Percentiles rank a stretch among this genome's conserved stretches.
These are phyloP conservation scores for Ophiocordyceps sinensis DNA, from an alignment of 2,329 filamentous ascomycete species.

Conservation along the genomic window DNA sequence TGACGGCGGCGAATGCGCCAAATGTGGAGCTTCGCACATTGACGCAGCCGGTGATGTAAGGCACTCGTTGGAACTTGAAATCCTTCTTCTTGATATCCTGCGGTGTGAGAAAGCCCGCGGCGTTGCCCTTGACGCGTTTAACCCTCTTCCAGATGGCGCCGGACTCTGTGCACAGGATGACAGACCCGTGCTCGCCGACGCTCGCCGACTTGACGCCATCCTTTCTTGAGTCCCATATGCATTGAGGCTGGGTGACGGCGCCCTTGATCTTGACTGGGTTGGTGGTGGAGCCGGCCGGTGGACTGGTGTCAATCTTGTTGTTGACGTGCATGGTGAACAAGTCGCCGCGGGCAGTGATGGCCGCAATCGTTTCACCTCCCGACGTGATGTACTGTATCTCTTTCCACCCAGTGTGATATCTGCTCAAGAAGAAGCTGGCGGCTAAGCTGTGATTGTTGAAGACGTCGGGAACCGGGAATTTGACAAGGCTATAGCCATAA, in stretches of 20 bases:
- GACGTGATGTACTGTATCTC: constrained; percentile 63
- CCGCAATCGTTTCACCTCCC: constrained; percentile 84
- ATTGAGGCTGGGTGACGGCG: constrained; percentile 61
- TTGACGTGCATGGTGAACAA: constrained; percentile 75
- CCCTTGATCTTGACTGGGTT: constrained; percentile 84
- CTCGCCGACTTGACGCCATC: constrained; percentile 75
- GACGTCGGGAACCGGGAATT: constrained; percentile 60
- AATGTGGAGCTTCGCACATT: constrained; percentile 78
- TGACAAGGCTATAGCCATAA: constrained; percentile 85
- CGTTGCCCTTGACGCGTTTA: constrained; percentile 68
- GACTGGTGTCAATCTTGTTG: constrained; percentile 46
- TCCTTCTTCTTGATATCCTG: constrained; percentile 59
- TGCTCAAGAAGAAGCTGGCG: constrained; percentile 34
- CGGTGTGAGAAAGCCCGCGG: constrained; percentile 31
- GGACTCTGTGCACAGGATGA: constrained; percentile 84
- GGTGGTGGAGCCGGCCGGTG: constrained; percentile 60
- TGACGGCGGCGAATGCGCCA: constrained; percentile 77
- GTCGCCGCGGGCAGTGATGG: constrained; percentile 70
- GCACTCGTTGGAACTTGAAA: constrained; percentile 88
- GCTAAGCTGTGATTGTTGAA: constrained; percentile 57
- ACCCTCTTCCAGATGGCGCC: constrained; percentile 88
- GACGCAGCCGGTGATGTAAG: constrained; percentile 72
- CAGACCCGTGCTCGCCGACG: constrained; percentile 83
- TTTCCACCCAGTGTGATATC: constrained; percentile 50
- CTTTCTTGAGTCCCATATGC: constrained; percentile 82